Conservation (phyloP, 2,329 filamentous ascomycete genomes). For the Trichoderma breve region DNA sequence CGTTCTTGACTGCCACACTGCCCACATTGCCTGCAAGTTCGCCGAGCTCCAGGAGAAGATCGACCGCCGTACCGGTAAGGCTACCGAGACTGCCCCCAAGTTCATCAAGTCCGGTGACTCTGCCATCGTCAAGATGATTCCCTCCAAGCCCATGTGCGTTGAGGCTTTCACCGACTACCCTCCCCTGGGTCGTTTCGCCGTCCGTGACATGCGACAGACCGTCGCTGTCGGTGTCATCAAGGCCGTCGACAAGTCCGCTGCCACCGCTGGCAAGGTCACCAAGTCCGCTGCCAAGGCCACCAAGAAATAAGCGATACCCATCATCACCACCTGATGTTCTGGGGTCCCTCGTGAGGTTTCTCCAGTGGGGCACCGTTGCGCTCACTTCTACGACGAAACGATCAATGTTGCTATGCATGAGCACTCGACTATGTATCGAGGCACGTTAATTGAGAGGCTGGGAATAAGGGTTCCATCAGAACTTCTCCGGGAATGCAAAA, state of each 20-base stretch:
- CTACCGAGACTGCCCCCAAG: constrained; percentile 87
- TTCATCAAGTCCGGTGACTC: constrained; percentile 99
- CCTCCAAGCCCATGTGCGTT: constrained; percentile 99
- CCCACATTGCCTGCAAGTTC: constrained; percentile 99
- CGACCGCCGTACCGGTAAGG: constrained; percentile 99
- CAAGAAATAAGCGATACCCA: constrained; percentile 63
- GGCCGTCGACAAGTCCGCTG: constrained; percentile 66
- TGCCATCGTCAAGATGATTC: constrained; percentile 99
- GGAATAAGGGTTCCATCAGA: constrained; percentile 39
- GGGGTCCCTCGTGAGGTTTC: constrained; percentile 26
- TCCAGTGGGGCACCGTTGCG: constrained; percentile 34
- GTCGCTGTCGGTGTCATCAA: constrained; percentile 96
- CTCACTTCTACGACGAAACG: constrained; percentile 48
- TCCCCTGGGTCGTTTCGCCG: constrained; percentile 98
- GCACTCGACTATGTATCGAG: constrained; percentile 42
- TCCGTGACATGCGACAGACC: constrained; percentile 96
- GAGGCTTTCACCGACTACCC: constrained; percentile 99
- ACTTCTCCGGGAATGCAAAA: constrained; percentile 47
- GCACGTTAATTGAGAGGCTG: constrained; percentile 45
- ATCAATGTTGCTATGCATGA: constrained; percentile 46
- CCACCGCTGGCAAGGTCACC: constrained; percentile 63
- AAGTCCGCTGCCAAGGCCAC: constrained; percentile 70
- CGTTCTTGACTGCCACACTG: constrained; percentile 99
- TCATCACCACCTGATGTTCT: constrained; percentile 27
- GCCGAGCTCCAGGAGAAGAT: constrained; percentile 99